These are phyloP conservation scores for Fusarium hainanense DNA, from an alignment of 2,329 filamentous ascomycete genomes.

Conservation along the genomic window DNA sequence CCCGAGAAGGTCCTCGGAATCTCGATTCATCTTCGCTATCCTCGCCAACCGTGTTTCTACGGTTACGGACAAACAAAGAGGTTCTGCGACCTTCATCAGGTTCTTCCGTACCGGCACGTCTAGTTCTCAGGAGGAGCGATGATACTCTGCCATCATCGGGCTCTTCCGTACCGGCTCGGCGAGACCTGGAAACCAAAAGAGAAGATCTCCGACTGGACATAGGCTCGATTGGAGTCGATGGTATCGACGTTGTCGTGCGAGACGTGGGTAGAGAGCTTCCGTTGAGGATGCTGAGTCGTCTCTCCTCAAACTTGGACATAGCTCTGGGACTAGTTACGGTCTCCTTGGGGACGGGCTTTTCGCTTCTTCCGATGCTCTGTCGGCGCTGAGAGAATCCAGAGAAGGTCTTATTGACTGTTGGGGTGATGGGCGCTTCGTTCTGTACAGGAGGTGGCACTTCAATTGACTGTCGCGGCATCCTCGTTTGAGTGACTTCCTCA, in stretches of 20 bases:
- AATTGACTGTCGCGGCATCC: slow-evolving; percentile 42
- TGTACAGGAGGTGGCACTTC: slow-evolving; percentile 28
- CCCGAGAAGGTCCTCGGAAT: slow-evolving; percentile 68
- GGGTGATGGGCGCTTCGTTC: slow-evolving; percentile 53
- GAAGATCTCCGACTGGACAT: slow-evolving; percentile 61
- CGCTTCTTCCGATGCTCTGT: slow-evolving; percentile 53
- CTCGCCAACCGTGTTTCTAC: slow-evolving; percentile 59
- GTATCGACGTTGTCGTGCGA: slow-evolving; percentile 53
- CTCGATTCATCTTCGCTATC: slow-evolving; percentile 61
- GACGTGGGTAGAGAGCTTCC: slow-evolving; percentile 60
- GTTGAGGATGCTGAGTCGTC: slow-evolving; percentile 60
- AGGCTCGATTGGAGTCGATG: slow-evolving; percentile 56
- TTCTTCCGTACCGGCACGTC: slow-evolving; percentile 61
- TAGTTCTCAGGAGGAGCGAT: slow-evolving; percentile 57
- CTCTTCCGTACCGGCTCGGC: slow-evolving; percentile 60
- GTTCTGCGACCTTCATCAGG: slow-evolving; percentile 59
- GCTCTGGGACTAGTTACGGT: slow-evolving; percentile 59
- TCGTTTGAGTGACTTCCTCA: slow-evolving; percentile 62
- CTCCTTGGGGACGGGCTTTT: slow-evolving; percentile 53
- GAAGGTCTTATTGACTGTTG: slow-evolving; percentile 58
- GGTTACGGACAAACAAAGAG: slow-evolving; percentile 58
- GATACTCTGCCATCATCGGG: slow-evolving; percentile 59
- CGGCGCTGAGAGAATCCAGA: slow-evolving; percentile 54
- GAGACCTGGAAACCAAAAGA: slow-evolving; percentile 57
- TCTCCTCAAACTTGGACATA: slow-evolving; percentile 65